Evolutionary conservation across 2,329 filamentous ascomycete genomes (phyloP).

Genomic region (Alternaria sp.): DNA sequence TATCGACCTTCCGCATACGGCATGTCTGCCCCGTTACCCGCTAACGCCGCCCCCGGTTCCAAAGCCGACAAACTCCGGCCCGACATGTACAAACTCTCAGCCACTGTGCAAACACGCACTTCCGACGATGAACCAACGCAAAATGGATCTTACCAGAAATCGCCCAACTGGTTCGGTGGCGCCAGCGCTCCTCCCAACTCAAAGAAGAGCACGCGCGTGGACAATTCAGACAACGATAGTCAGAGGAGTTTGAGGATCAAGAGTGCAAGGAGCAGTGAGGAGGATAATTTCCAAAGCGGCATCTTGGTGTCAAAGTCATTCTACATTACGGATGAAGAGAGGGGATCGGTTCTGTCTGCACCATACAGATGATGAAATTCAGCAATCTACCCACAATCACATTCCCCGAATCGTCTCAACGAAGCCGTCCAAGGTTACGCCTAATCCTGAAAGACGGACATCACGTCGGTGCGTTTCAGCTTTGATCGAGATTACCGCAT

Average conservation of each 20-base stretch:
- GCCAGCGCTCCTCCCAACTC: slow-evolving; percentile 16
- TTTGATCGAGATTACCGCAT: background rate
- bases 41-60: slow-evolving; percentile 11
- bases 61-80: slow-evolving; percentile 29
- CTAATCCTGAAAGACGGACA: background rate
- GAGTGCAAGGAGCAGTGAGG: slow-evolving; percentile 28
- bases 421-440: background rate
- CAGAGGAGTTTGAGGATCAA: slow-evolving; percentile 34
- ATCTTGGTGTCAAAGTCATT: slow-evolving; percentile 47
- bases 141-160: slow-evolving; percentile 7
- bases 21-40: slow-evolving; percentile 23
- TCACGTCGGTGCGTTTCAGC: background rate
- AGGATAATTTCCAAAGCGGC: slow-evolving; percentile 31
- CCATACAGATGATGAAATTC: slow-evolving; percentile 7
- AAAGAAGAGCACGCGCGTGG: slow-evolving; percentile 21
- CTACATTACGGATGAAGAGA: slow-evolving; percentile 42
- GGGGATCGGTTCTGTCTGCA: slow-evolving; percentile 17
- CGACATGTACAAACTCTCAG: slow-evolving; percentile 34
- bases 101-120: slow-evolving; percentile 24
- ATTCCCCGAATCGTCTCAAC: background rate
- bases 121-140: slow-evolving; percentile 23
- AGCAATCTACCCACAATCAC: background rate
- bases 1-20: slow-evolving; percentile 35
- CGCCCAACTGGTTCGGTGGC: slow-evolving; percentile 26
- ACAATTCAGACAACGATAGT: slow-evolving; percentile 31